A percentile compares a stretch with the other conserved stretches of the same genome.
Evolutionary conservation across 2,329 filamentous ascomycete species (phyloP).

Genomic region (Xylariaceae sp.): DNA sequence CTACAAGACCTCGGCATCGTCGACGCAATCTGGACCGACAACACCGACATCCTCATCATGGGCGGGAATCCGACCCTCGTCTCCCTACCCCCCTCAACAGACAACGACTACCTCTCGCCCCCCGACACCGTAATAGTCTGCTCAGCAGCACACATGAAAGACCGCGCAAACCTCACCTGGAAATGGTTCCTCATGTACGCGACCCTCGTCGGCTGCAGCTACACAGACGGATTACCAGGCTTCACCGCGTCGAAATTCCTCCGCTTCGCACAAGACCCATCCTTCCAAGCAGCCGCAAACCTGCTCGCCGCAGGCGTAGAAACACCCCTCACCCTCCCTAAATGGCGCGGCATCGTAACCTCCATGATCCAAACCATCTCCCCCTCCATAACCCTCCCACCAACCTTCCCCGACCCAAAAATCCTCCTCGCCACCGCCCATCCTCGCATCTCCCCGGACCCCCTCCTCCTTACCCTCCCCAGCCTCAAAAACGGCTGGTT

Average conservation of each 20-base stretch:
- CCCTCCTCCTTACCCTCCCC: conserved; percentile 11
- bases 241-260: conserved; percentile 17
- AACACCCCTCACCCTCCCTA: conserved; percentile 15
- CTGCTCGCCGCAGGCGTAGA: conserved; percentile 13
- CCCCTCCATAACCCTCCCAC: conserved; percentile 14
- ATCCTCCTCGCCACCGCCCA: conserved; percentile 12
- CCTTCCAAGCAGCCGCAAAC: conserved; percentile 19
- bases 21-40: conserved; percentile 45
- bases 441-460: conserved; percentile 19
- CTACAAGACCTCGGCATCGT: conserved; percentile 40
- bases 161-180: conserved; percentile 13
- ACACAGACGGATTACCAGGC: conserved; percentile 20
- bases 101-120: conserved; percentile 19
- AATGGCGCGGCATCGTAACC: conserved; percentile 21
- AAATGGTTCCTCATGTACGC: conserved; percentile 25
- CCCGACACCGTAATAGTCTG: conserved; percentile 15
- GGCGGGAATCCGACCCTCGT: conserved; percentile 39
- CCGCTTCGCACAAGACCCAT: conserved; percentile 17
- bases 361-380: conserved; percentile 16
- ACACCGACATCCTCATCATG: conserved; percentile 44
- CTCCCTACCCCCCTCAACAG: conserved; percentile 17
- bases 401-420: conserved; percentile 14
- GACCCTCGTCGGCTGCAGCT: conserved; percentile 26
- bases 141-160: conserved; percentile 11
- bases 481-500: conserved; percentile 21